Base-by-base conservation (phyloP, 2,329 filamentous ascomycete species). In the Trichoderma polysporum region DNA sequence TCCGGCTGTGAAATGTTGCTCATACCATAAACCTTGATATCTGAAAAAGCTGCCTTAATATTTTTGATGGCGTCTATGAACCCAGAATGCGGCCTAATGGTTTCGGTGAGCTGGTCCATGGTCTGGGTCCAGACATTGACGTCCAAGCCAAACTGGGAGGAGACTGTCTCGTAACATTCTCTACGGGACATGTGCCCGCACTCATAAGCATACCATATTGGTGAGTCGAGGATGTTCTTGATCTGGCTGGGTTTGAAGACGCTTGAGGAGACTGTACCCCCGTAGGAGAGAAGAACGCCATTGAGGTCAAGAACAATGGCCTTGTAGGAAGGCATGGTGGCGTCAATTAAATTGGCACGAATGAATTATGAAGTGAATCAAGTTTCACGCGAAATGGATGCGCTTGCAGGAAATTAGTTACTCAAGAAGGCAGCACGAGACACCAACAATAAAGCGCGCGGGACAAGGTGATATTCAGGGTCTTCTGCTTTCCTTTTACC, bases 191-290 rank as follows among this genome's bases (percentile, higher is more conserved):
- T 12, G 13, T 41, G 19, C 4, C 66, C 66, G 3, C 59, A 47
- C 25, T 67, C 66, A 31, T 58, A 67, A 3, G 58, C 50, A 37
- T 57, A 37, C 66, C 66, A 67, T 4, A 22, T 25, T 25, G 59
- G 58, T 4, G 59, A 67, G 31, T 57, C 59, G 6, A 67, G 35
- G 27, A 50, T 31, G 35, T 53, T 31, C 33, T 39, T 53, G 4
- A 63, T 31, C n/a, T 29, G 33, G 17, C 33, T 19, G 7, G 33
- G 31, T n/a, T 49, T 29, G 19, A 54, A 31, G 25, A 47, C 19
- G 27, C n/a, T 45, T 45, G 41, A 45, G 41, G n/a, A 9, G n/a
- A 9, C n/a, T 22, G 8, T 3, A 19, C 41, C 41, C 9, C 41
- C 41, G 8, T 45, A 45, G 1, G 41, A 45, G 15, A 45, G 41